Evolutionary conservation across 768 basidiomycete genomes (phyloP), one percentile per base, ranked within the genome.

Genomic region (Kwoniella pini): DNA sequence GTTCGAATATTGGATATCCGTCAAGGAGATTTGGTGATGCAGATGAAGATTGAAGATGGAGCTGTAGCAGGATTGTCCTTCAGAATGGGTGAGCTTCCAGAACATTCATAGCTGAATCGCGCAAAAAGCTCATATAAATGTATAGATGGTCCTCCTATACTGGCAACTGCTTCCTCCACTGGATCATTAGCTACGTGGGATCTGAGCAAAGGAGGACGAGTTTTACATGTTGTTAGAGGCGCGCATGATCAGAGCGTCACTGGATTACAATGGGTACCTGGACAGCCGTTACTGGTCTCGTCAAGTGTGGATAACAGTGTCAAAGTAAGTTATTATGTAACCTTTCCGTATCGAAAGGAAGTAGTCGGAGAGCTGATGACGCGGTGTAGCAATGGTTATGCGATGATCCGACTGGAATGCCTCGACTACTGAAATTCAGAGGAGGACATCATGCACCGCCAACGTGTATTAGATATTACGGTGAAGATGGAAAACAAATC

Each of bases 161-260:
- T 98, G 24, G 93, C 93, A 0, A 89, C 90, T 19, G 88, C 89
- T 5, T 92, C 91, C 1, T 87, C 91, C 9, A 82, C 84, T 0
- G 96, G 96, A 1, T 88, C 93, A 67, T 84, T 99, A 22, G 92
- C 93, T 1, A 78, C 97, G 12, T 99, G 94, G 91, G 94, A 98
- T 75, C 81, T 99, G 31, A 87, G 89, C 62, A 82, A 86, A 50
- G 85, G 88, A 3, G 93, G 90, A 3, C 84, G 87, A 44, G 81
- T 95, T 13, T 79, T 97, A 21, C 92, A 96, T 74, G 85, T 93
- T 72, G 80, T 94, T 38, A 85, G 88, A 38, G 90, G 88, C 27
- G 93, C 93, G 2, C 96, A 99, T 70, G 91, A 96, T 61, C 87
- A 88, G 17, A 84, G 87, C 1, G 84, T 98, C 24, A 87, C 86